phyloP scores from a whole-genome alignment of 352 stramenopile genomes.

The Chrysophaeum taylorii region DNA sequence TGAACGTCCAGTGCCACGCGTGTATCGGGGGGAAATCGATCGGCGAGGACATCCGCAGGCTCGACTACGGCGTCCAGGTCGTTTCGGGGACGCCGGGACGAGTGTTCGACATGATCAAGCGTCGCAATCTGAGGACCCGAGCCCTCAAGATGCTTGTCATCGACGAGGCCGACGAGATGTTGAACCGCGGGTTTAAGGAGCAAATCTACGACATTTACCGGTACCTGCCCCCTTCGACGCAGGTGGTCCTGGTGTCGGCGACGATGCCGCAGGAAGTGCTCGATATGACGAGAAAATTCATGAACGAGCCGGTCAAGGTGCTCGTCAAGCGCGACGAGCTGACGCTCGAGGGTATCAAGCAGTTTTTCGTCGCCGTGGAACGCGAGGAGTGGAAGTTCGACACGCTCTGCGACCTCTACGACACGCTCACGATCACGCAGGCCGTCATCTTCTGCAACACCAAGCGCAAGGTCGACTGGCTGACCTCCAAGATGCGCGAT shows the following conservation, averaged over 20 bases:
- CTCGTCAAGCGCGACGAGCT: conserved; percentile 92
- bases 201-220: conserved; percentile 97
- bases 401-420: conserved; percentile 94
- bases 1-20: conserved; percentile 90
- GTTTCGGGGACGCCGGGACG: conserved; percentile 90
- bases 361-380: conserved; percentile 96
- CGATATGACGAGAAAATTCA: conserved; percentile 92
- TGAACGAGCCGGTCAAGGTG: conserved; percentile 92
- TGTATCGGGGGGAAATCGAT: conserved; percentile 90
- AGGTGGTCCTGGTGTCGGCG: conserved; percentile 86
- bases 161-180: conserved; percentile 96
- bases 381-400: conserved; percentile 99
- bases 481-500: conserved; percentile 88
- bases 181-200: conserved; percentile 93
- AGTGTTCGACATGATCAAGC: conserved; percentile 92
- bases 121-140: conserved; percentile 70
- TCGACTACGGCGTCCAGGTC: conserved; percentile 86
- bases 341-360: conserved; percentile 91
- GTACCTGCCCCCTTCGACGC: conserved; percentile 71
- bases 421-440: conserved; percentile 97
- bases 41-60: conserved; percentile 79
- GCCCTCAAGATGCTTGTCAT: conserved; percentile 90
- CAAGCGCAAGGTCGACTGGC: conserved; percentile 90
- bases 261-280: conserved; percentile 85
- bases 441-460: conserved; percentile 99